Conservation (phyloP, 495 filamentous ascomycete genomes). For the Penicillium roqueforti region DNA sequence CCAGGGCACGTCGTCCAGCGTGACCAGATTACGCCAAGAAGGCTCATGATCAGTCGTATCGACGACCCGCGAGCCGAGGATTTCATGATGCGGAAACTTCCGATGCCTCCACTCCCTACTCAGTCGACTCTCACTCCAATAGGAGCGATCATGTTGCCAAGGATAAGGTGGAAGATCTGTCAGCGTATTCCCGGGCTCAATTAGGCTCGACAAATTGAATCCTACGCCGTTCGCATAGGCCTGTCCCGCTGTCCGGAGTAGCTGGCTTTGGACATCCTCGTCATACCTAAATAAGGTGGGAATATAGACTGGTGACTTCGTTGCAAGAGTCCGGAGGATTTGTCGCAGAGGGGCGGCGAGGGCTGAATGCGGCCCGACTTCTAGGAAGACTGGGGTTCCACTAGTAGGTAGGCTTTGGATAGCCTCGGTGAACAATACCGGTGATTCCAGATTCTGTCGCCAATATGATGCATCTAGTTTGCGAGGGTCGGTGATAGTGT, state of each 20-base stretch:
- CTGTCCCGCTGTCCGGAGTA: constrained; percentile 29
- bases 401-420: constrained; percentile 17
- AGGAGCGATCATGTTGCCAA: constrained; percentile 41
- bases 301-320: constrained; percentile 22
- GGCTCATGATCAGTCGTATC: constrained; percentile 43
- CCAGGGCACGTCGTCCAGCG: constrained; percentile 44
- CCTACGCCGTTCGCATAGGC: constrained; percentile 21
- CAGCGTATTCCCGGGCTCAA: constrained; percentile 27
- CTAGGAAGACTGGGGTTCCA: constrained; percentile 36
- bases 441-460: constrained; percentile 27
- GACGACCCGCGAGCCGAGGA: constrained; percentile 41
- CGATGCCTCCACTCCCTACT: constrained; percentile 44
- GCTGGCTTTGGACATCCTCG: constrained; percentile 7
- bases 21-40: constrained; percentile 48
- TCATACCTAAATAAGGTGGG: constrained; percentile 27
- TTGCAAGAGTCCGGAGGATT: constrained; percentile 6
- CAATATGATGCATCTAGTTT: constrained; percentile 38
- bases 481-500: constrained; percentile 11
- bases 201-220: constrained; percentile 23
- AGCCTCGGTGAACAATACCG: constrained; percentile 26
- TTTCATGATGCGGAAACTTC: constrained; percentile 39
- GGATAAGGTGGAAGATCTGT: constrained; percentile 47
- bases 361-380: constrained; percentile 60
- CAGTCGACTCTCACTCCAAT: constrained; percentile 49
- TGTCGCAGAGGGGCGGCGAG: constrained; percentile 58